Base-by-base conservation (phyloP, 2,329 filamentous ascomycete genomes). In the Ascochyta rabiei region DNA sequence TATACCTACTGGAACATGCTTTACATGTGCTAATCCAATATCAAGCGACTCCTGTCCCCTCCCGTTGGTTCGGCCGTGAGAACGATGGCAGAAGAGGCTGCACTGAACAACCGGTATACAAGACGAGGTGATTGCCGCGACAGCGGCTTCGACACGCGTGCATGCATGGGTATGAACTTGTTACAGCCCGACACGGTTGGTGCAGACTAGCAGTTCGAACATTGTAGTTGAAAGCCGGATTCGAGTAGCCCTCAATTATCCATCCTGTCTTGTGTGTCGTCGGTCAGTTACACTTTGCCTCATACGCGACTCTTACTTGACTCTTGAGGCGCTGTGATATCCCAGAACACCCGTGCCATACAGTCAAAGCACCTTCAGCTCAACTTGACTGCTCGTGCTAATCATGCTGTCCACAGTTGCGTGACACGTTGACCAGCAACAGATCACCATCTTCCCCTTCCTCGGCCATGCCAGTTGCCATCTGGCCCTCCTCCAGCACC, bases 391-490 rank as follows among this genome's bases (percentile, higher is more conserved):
- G 34, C n/a, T 10, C 13, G 8, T 39, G 16, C 18, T 18, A 18
- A 19, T 49, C 4, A 19, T 15, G 12, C 18, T 35, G 23, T 15
- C 41, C 12, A 9, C 19, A 10, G 10, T 31, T 24, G 21, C 35
- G 16, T 23, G n/a, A 23, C 23, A 21, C 33, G 30, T 16, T 49
- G 28, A 28, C n/a, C 15, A 4, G 3, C n/a, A 28, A 13, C 15
- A 24, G 13, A 39, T 61, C 64, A 74, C 71, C 71, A 73, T 37
- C 66, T 56, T 58, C 71, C 68, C 43, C 69, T 57, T 18, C 71
- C 70, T 38, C 74, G 67, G 16, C 76, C 77, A 65, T 65, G 58
- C 57, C 65, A 67, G 21, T 58, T 63, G 44, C 63, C 59, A 2
- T 61, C 62, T 30, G 40, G 44, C 8, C 43, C 40, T 39, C 63